These are phyloP conservation scores for Pythium pyrilobum DNA, from an alignment of 352 stramenopile genomes.

Conservation along the genomic window DNA sequence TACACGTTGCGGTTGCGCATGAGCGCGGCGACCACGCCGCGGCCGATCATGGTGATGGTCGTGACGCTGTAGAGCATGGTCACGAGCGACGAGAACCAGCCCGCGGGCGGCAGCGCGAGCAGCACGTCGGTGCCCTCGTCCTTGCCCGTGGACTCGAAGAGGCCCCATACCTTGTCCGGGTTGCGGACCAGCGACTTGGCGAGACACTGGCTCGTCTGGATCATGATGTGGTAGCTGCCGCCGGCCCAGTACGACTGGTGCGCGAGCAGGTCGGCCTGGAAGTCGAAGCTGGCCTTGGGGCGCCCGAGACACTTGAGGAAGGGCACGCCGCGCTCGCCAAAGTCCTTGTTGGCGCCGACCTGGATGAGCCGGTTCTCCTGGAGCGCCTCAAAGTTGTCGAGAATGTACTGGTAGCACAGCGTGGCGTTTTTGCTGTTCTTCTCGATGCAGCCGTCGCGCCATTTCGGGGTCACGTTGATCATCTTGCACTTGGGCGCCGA, in stretches of 20 bases:
- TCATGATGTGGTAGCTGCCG: slow-evolving; percentile 36
- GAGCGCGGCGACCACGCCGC: slow-evolving; percentile 39
- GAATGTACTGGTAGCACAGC: slow-evolving; percentile 38
- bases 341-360: slow-evolving; percentile 30
- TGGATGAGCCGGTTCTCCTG: slow-evolving; percentile 27
- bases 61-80: slow-evolving; percentile 41
- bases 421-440: slow-evolving; percentile 24
- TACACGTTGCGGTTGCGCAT: slow-evolving; percentile 30
- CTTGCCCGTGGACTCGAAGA: slow-evolving; percentile 39
- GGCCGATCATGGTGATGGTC: slow-evolving; percentile 34
- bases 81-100: slow-evolving; percentile 37
- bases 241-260: slow-evolving; percentile 46
- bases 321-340: slow-evolving; percentile 29
- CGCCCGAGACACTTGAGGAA: slow-evolving; percentile 47
- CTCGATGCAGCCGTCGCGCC: slow-evolving; percentile 25
- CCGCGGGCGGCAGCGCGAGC: slow-evolving; percentile 33
- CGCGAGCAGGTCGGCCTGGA: slow-evolving; percentile 51
- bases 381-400: slow-evolving; percentile 38
- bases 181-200: slow-evolving; percentile 32
- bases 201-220: slow-evolving; percentile 44
- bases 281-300: slow-evolving; percentile 30
- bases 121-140: slow-evolving; percentile 41
- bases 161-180: slow-evolving; percentile 29
- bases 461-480: slow-evolving; percentile 15
- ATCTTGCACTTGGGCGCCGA: slow-evolving; percentile 28